These are phyloP conservation scores for Wickerhamiella lipophila DNA, from an alignment of 805 yeast genomes.

Conservation along the genomic window DNA sequence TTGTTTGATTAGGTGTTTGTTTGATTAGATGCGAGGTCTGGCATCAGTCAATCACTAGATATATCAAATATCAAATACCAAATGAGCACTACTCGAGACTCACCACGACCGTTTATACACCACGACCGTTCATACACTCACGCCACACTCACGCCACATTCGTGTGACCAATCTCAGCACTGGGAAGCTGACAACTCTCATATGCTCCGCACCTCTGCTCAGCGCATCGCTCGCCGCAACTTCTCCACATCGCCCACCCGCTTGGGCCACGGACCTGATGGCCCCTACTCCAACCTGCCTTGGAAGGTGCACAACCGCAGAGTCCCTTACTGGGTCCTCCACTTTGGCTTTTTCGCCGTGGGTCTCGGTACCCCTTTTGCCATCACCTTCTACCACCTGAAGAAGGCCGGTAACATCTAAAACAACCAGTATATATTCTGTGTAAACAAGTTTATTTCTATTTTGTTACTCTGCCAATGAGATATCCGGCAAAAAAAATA, in stretches of 20 bases:
- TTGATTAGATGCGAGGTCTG: too few relatives aligned
- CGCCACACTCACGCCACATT: slow-evolving; percentile 5
- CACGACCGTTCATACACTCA: too few relatives aligned
- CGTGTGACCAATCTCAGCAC: slow-evolving; percentile 8
- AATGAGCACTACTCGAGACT: too few relatives aligned
- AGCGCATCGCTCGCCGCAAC: slow-evolving; percentile 16
- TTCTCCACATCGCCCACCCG: slow-evolving; percentile 21
- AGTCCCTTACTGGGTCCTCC: slow-evolving; percentile 74
- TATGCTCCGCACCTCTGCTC: slow-evolving; percentile 12
- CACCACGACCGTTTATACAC: too few relatives aligned
- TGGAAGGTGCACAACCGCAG: slow-evolving; percentile 89
- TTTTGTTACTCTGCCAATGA: neutral
- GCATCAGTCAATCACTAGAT: too few relatives aligned
- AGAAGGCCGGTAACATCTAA: slow-evolving; percentile 56
- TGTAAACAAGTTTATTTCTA: neutral
- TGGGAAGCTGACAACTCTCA: neutral
- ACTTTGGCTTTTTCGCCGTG: slow-evolving; percentile 58
- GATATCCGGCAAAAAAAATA: too few relatives aligned
- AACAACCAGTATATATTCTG: neutral
- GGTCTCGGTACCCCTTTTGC: slow-evolving; percentile 71
- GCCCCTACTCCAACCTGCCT: slow-evolving; percentile 85
- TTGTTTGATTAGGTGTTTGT: too few relatives aligned
- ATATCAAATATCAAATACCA: too few relatives aligned
- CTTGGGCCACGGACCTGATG: slow-evolving; percentile 49
- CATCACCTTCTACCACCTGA: slow-evolving; percentile 66